Evolutionary conservation across 2,329 filamentous ascomycete genomes (phyloP), one percentile per base, ranked within the genome.

Genomic region (Cladosporium phlei): DNA sequence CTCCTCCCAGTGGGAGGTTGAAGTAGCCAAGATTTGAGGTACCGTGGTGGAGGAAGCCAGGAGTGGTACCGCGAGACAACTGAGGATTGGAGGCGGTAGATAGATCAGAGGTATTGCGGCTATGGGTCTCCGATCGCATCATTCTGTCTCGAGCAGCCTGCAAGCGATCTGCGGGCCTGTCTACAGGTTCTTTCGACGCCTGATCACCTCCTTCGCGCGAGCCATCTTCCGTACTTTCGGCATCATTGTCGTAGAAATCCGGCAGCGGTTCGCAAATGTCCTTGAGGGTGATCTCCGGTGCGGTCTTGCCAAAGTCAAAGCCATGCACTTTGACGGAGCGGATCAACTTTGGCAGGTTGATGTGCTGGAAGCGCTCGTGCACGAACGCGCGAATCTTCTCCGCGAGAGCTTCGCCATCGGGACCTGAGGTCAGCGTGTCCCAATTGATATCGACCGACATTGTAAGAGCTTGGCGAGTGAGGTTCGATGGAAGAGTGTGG

Each of bases 391-490:
- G 86, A 68, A 98, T 95, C 53, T 78, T 79, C 63, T 89, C 85
- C 38, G 91, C 89, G 51, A 96, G 82, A 45, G 81, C 86, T 54
- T 83, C 78, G 47, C 93, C 91, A 68, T 97, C 91, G 38, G 88
- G 81, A 21, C 93, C 93, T 52, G 82, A 83, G 17, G 91, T 97
- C 63, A 97, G 80, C 52, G 85, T 86, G 62, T 93, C 85, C 93
- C 93, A 98, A 69, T 95, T 89, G 66, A 98, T 85, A 64, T 97
- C 90, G 73, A 98, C 91, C 58, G 93, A 97, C 93, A 98, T 98
- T 50, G 37, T 16, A 7, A n/a, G n/a, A n/a, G n/a, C n/a, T n/a
- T n/a, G n/a, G n/a, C n/a, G n/a, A n/a, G n/a, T n/a, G n/a, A n/a
- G n/a, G n/a, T n/a, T n/a, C n/a, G n/a, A n/a, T n/a, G n/a, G n/a